Evolutionary conservation across 345 rosid species (phyloP).

Genomic region (Hibiscus trionum): DNA sequence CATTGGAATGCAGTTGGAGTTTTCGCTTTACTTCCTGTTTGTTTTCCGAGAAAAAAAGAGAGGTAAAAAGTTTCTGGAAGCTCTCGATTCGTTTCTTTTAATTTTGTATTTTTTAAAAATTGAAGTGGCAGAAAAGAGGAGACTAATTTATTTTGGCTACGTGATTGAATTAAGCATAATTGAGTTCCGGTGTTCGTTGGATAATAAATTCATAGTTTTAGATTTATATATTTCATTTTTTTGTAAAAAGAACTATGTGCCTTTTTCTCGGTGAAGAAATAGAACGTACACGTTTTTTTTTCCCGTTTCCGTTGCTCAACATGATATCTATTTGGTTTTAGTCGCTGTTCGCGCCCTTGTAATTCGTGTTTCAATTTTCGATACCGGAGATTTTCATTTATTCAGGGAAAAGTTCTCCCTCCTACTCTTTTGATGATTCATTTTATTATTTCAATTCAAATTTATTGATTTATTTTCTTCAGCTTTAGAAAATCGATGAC

Average conservation of each 20-base stretch:
- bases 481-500: neutral
- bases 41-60: slow-evolving; percentile 1
- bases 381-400: neutral
- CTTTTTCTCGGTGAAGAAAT: neutral
- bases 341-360: neutral
- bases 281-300: neutral
- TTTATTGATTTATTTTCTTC: neutral
- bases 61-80: neutral
- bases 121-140: neutral
- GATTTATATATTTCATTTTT: neutral
- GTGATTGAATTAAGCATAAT: neutral
- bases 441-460: slow-evolving; percentile 2
- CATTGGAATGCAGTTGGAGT: slow-evolving; percentile 7
- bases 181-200: neutral
- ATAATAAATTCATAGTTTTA: neutral
- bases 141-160: neutral
- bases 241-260: neutral
- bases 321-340: neutral
- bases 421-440: neutral
- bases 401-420: neutral
- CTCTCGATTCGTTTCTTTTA: neutral
- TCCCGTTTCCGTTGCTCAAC: neutral
- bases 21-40: neutral
- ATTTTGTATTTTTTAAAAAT: neutral
- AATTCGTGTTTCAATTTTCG: neutral